phyloP scores from a whole-genome alignment of 2,329 filamentous ascomycete species.

The Aspergillus oerlinghausenensis region DNA sequence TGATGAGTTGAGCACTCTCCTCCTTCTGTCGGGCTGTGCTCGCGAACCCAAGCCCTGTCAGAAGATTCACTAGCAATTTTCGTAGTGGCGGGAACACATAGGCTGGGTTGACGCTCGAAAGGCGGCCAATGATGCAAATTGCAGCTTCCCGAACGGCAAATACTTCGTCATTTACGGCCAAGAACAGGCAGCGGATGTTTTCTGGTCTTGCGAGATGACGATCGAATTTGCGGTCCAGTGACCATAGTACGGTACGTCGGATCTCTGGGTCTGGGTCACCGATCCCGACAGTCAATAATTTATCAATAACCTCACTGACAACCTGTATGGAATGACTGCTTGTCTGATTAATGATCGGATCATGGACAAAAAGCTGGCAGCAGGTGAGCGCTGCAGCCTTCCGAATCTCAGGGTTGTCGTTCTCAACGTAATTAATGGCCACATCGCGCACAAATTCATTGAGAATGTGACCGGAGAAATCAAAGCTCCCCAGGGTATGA shows the following conservation, averaged over 20 bases:
- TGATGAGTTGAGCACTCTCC: conserved; percentile 89
- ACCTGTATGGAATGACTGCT: conserved; percentile 96
- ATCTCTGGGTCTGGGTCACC: conserved; percentile 89
- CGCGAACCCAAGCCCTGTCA: conserved; percentile 94
- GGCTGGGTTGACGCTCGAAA: conserved; percentile 87
- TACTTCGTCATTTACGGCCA: conserved; percentile 90
- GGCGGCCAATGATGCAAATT: conserved; percentile 90
- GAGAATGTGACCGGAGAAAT: conserved; percentile 82
- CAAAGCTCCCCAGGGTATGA: conserved; percentile 95
- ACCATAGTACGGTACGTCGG: conserved; percentile 78
- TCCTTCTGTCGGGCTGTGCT: conserved; percentile 93
- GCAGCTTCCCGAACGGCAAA: conserved; percentile 91
- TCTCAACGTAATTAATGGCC: conserved; percentile 95
- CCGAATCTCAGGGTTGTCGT: conserved; percentile 87
- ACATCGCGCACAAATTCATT: conserved; percentile 99
- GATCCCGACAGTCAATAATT: conserved; percentile 87
- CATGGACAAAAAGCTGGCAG: conserved; percentile 93
- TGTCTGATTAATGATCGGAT: conserved; percentile 96
- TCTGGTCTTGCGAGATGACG: conserved; percentile 95
- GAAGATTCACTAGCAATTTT: conserved; percentile 90
- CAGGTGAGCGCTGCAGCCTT: conserved; percentile 94
- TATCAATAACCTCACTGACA: conserved; percentile 96
- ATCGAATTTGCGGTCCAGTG: conserved; percentile 90
- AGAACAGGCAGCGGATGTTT: conserved; percentile 91
- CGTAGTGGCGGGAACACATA: conserved; percentile 95